These are phyloP conservation scores for Globisporangium middletonii DNA, from an alignment of 352 stramenopile genomes.

Conservation along the genomic window DNA sequence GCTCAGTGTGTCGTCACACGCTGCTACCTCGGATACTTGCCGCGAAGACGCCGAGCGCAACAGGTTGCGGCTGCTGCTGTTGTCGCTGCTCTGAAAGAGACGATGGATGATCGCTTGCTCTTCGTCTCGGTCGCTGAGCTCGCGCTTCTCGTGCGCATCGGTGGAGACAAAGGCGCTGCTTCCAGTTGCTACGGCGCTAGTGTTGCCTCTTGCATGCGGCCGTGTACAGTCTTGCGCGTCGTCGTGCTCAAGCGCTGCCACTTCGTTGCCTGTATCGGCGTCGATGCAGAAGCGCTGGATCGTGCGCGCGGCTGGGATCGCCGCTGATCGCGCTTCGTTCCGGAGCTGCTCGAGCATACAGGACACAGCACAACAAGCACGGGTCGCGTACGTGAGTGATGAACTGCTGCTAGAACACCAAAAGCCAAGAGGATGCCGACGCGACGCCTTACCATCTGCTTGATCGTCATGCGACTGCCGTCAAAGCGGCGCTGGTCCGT, in stretches of 20 bases:
- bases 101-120: constrained; percentile 10
- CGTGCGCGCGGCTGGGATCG: constrained; percentile 30
- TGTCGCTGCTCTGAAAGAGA: constrained; percentile 2
- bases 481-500: constrained; percentile 30
- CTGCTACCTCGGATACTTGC: too few relatives aligned
- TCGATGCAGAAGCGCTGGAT: constrained; percentile 54
- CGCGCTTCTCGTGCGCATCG: neutral
- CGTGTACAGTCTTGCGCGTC: neutral
- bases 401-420: neutral
- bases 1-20: neutral
- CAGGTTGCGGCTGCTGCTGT: neutral
- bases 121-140: neutral
- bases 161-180: too few relatives aligned
- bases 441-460: constrained; percentile 33
- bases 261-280: constrained; percentile 29
- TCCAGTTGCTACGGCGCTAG: too few relatives aligned
- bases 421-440: neutral
- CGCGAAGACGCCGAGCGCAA: too few relatives aligned
- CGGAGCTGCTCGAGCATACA: constrained; percentile 19
- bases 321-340: constrained; percentile 31
- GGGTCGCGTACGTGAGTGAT: neutral
- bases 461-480: constrained; percentile 60
- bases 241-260: constrained; percentile 1
- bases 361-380: neutral
- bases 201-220: neutral